Conservation (phyloP, 2,329 filamentous ascomycete genomes). For the Pestalotiopsis sp. region DNA sequence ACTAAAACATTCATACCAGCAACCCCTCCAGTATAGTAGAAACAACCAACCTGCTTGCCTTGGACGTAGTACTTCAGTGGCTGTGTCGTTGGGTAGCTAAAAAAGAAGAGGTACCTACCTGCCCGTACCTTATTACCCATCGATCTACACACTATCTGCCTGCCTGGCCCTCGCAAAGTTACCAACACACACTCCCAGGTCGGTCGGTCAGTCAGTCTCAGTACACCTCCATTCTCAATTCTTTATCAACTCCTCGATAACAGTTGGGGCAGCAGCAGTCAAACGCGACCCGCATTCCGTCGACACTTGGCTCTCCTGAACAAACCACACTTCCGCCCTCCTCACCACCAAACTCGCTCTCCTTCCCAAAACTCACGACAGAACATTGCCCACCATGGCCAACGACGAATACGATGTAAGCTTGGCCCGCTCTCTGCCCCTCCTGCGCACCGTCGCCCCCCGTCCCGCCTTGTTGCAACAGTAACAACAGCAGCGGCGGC, state of each 20-base stretch:
- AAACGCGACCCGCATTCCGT: conserved; percentile 15
- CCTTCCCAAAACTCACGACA: conserved; percentile 16
- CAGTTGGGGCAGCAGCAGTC: conserved; percentile 9
- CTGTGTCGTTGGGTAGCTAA: not conserved
- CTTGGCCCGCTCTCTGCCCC: conserved; percentile 29
- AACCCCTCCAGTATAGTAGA: not conserved
- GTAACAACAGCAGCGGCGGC: not conserved
- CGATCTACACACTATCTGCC: not conserved
- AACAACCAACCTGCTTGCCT: not conserved
- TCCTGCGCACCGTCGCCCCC: conserved; percentile 23
- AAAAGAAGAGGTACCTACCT: not conserved
- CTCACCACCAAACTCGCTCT: conserved; percentile 17
- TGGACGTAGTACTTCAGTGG: not conserved
- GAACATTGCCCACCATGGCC: conserved; percentile 70
- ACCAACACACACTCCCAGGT: not conserved
- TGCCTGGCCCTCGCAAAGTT: not conserved
- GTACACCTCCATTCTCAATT: conserved; percentile 3
- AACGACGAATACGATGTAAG: conserved; percentile 99
- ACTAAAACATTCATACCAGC: not conserved
- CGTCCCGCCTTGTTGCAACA: conserved; percentile 18
- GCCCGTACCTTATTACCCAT: not conserved
- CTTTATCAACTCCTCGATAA: conserved; percentile 14
- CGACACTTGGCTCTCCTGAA: conserved; percentile 13
- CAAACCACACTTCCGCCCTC: conserved; percentile 11
- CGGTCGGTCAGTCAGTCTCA: not conserved